Conservation (phyloP, 352 stramenopile species). For the Phytophthora sp. region DNA sequence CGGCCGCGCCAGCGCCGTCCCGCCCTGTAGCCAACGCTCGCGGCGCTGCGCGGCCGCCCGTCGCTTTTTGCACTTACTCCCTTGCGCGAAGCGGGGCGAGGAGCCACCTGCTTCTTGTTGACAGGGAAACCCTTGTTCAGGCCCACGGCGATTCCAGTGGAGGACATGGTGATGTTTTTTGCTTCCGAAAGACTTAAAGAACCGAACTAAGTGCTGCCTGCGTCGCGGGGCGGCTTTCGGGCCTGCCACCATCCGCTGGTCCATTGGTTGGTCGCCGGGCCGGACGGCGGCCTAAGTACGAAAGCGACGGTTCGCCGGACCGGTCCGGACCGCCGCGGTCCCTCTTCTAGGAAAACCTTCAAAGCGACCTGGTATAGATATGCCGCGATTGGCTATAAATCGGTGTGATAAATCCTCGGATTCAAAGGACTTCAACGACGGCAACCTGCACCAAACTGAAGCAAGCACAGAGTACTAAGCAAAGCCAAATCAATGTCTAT, state of each 20-base stretch:
- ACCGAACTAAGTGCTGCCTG: conserved; percentile 65
- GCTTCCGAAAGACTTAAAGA: conserved; percentile 89
- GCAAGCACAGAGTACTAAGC: too few species aligned
- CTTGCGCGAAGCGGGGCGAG: conserved; percentile 86
- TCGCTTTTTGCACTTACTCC: conserved; percentile 83
- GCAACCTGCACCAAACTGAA: too few species aligned
- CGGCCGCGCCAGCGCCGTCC: not conserved
- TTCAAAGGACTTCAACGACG: too few species aligned
- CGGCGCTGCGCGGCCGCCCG: not conserved
- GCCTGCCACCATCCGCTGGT: conserved; percentile 16
- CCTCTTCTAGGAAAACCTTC: too few species aligned
- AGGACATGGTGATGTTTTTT: conserved; percentile 87
- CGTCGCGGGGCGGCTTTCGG: not conserved
- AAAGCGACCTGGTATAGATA: too few species aligned
- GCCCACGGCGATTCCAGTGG: conserved; percentile 91
- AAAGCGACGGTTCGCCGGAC: conserved; percentile 28
- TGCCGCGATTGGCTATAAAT: too few species aligned
- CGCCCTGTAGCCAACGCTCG: not conserved
- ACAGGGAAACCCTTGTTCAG: conserved; percentile 94
- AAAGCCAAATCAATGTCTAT: too few species aligned
- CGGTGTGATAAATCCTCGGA: too few species aligned
- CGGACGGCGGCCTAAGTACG: conserved; percentile 22
- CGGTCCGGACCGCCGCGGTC: conserved; percentile 22
- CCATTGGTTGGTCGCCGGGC: conserved; percentile 41
- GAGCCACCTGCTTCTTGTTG: conserved; percentile 91